phyloP scores from a whole-genome alignment of 2,329 filamentous ascomycete genomes.

The Beauveria sp. region DNA sequence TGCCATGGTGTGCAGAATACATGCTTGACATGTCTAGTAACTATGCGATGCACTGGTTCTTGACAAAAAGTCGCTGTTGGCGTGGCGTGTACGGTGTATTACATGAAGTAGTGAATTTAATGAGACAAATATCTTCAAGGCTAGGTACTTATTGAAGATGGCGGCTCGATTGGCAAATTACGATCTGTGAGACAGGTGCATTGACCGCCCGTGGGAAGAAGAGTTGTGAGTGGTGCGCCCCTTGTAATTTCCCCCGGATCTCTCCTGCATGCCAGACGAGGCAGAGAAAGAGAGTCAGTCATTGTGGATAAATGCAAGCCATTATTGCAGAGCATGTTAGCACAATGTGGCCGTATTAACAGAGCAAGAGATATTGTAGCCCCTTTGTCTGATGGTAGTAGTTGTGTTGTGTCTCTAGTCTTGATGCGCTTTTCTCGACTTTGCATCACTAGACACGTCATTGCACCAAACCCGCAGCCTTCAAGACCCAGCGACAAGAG shows the following conservation, averaged over 20 bases:
- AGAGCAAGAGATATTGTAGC: not conserved
- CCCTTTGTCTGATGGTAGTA: not conserved
- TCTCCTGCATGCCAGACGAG: constrained; percentile 1
- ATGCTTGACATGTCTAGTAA: not conserved
- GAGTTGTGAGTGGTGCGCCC: not conserved
- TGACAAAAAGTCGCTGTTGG: not conserved
- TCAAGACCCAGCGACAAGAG: no score
- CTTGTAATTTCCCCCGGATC: constrained; percentile 3
- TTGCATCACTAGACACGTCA: not conserved
- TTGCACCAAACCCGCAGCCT: not conserved
- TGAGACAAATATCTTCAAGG: not conserved
- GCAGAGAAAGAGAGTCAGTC: not conserved
- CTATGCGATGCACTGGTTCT: not conserved
- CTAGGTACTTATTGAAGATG: not conserved
- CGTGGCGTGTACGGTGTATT: no score
- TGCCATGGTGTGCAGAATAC: not conserved
- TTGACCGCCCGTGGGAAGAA: not conserved
- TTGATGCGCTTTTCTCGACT: no score
- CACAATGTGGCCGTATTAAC: not conserved
- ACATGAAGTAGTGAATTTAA: not conserved
- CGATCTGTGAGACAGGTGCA: not conserved
- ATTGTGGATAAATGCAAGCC: not conserved
- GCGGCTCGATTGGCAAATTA: no score
- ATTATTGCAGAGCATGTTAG: not conserved
- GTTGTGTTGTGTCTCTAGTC: not conserved